Evolutionary conservation across 768 basidiomycete species (phyloP).

Genomic region (Lentinula aciculospora): DNA sequence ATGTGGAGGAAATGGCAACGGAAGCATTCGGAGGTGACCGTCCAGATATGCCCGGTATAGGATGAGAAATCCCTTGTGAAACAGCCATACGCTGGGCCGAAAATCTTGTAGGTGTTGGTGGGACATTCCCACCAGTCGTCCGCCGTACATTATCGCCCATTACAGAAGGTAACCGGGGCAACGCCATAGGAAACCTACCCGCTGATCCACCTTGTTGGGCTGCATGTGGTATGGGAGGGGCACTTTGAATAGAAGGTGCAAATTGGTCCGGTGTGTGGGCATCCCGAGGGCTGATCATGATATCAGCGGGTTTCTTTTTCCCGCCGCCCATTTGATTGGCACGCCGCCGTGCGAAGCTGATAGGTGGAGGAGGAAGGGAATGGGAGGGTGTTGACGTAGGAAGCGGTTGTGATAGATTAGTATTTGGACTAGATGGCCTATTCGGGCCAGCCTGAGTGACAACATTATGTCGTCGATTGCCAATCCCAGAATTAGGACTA

Average conservation of each 20-base stretch:
- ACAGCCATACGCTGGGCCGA: constrained; percentile 34
- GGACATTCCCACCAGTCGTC: constrained; percentile 54
- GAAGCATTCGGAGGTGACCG: constrained; percentile 54
- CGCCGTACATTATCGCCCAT: constrained; percentile 41
- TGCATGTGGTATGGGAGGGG: constrained; percentile 59
- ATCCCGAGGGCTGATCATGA: constrained; percentile 69
- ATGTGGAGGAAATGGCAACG: constrained; percentile 60
- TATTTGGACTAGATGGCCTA: constrained; percentile 28
- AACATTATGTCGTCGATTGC: constrained; percentile 21
- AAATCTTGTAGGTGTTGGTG: constrained; percentile 67
- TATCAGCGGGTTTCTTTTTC: constrained; percentile 74
- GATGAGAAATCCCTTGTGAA: constrained; percentile 15
- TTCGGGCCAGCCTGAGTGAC: constrained; percentile 15
- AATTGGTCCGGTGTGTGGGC: constrained; percentile 46
- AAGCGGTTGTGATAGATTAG: constrained; percentile 21
- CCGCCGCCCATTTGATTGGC: constrained; percentile 52
- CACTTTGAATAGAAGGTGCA: constrained; percentile 69
- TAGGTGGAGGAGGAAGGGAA: constrained; percentile 63
- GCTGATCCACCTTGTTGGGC: constrained; percentile 34
- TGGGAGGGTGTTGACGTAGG: constrained; percentile 21
- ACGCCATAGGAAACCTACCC: constrained; percentile 52
- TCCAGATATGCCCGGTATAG: constrained; percentile 25
- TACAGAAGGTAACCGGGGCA: constrained; percentile 58
- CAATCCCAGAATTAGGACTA: constrained; percentile 28
- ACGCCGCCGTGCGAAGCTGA: constrained; percentile 73